Base-by-base conservation (phyloP, 1,284 basidiomycete genomes). In the Testicularia cyperi region DNA sequence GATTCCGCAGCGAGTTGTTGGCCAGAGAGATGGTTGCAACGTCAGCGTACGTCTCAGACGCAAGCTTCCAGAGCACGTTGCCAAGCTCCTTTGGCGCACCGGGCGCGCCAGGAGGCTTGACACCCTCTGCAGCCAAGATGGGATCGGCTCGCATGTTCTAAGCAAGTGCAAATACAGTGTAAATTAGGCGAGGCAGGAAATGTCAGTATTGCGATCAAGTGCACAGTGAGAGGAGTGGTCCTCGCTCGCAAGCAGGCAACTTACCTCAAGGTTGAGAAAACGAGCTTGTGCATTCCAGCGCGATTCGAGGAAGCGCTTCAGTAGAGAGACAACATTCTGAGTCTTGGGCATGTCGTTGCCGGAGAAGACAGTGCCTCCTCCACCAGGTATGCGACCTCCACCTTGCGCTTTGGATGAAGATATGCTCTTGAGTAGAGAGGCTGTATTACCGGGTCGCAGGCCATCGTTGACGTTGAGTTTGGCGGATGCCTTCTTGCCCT, bases 31-130 rank as follows among this genome's bases (percentile, higher is more conserved):
- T 43, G 12, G 70, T 72, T 15, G 53, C 40, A 14, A 68, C 88
- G 57, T 84, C 82, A 21, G 90, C 90, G 62, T 84, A 84, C 31
- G 90, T 82, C 65, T 87, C 83, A 19, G 83, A 81, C 7, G 88
- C 88, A 15, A 92, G 80, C 78, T 92, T 92, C 80, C 90, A 89
- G 27, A 92, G 83, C 19, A 90, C 89, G 6, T 86, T 83, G 2
- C 85, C 84, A 65, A 90, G 86, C 60, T 83, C 84, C 26, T 78
- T 73, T 13, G 82, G 80, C 25, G 84, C 81, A 2, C 81, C 80
- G 18, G 83, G 82, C 21, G 80, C 77, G n/a, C 87, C 87, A 8
- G 88, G 87, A 2, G 86, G 81, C 20, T 80, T 72, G 33, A 92
- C 78, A 31, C 83, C 81, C 65, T 86, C 78, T 68, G 83, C 84